These are phyloP conservation scores for Leccinum boreale DNA, from an alignment of 768 basidiomycete genomes.

Conservation along the genomic window DNA sequence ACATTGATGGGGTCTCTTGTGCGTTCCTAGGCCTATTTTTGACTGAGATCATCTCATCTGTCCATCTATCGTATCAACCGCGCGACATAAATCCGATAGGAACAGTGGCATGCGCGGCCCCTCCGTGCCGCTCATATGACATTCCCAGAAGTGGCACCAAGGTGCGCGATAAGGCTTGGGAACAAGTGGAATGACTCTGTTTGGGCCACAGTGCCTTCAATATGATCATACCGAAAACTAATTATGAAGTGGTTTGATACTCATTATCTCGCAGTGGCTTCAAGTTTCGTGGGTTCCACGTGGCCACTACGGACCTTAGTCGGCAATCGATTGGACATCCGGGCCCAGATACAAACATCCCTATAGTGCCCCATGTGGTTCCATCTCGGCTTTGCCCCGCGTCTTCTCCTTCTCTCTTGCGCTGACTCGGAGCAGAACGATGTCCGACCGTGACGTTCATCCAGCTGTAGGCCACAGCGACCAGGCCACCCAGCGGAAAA, in stretches of 20 bases:
- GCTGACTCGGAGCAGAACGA: slow-evolving; percentile 6
- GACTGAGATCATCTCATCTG: neutral
- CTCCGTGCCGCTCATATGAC: neutral
- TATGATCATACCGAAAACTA: neutral
- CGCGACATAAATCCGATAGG: neutral
- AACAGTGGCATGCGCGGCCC: neutral
- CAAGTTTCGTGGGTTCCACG: slow-evolving; percentile 1
- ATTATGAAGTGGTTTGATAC: neutral
- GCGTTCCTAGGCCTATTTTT: neutral
- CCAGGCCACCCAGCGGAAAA: slow-evolving; percentile 20
- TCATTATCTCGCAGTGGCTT: neutral
- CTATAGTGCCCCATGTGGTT: neutral
- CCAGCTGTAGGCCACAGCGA: neutral
- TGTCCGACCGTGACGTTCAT: slow-evolving; percentile 13
- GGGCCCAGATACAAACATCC: neutral
- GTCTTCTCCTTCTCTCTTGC: neutral
- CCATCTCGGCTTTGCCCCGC: slow-evolving; percentile 1
- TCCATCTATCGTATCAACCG: neutral
- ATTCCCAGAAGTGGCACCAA: neutral
- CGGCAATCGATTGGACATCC: neutral
- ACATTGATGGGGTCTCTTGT: neutral
- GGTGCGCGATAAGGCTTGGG: neutral
- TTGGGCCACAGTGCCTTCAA: neutral
- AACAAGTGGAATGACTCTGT: neutral
- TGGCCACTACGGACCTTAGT: neutral